Conservation (phyloP, 2,329 filamentous ascomycete species). For the Laburnicola sp. region DNA sequence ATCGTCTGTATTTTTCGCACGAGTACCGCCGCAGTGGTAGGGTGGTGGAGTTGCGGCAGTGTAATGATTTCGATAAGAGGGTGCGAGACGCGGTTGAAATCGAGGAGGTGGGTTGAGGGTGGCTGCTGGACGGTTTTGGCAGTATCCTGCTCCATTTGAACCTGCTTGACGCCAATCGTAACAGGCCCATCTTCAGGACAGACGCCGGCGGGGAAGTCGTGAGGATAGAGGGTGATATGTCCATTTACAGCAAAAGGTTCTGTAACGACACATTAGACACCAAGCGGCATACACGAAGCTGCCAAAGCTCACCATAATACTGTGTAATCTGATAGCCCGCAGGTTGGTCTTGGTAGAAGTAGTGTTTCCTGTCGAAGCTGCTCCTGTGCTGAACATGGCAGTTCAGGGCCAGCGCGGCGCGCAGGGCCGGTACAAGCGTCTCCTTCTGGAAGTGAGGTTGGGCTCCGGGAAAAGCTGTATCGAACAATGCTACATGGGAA, state of each 20-base stretch:
- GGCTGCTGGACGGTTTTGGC: conserved; percentile 87
- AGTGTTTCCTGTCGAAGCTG: conserved; percentile 94
- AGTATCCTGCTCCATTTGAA: conserved; percentile 97
- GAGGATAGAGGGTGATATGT: conserved; percentile 66
- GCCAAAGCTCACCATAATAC: conserved; percentile 67
- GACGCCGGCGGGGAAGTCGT: conserved; percentile 70
- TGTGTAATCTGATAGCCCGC: conserved; percentile 97
- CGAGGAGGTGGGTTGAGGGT: conserved; percentile 73
- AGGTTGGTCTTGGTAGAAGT: conserved; percentile 98
- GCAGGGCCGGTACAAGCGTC: conserved; percentile 83
- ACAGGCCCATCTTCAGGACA: conserved; percentile 72
- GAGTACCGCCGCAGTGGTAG: conserved; percentile 82
- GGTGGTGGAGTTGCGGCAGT: conserved; percentile 81
- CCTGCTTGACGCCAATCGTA: conserved; percentile 81
- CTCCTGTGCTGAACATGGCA: conserved; percentile 78
- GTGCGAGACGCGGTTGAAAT: conserved; percentile 90
- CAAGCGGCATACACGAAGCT: background rate
- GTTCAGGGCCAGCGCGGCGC: conserved; percentile 81
- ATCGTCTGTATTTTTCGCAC: conserved; percentile 86
- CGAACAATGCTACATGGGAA: conserved; percentile 84
- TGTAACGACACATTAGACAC: conserved; percentile 22
- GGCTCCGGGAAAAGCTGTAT: conserved; percentile 84
- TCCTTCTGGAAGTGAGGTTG: conserved; percentile 83
- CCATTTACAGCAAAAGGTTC: conserved; percentile 71
- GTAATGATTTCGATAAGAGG: conserved; percentile 96